phyloP scores from a whole-genome alignment of 140 eudicot species.

The Anethum foeniculum region DNA sequence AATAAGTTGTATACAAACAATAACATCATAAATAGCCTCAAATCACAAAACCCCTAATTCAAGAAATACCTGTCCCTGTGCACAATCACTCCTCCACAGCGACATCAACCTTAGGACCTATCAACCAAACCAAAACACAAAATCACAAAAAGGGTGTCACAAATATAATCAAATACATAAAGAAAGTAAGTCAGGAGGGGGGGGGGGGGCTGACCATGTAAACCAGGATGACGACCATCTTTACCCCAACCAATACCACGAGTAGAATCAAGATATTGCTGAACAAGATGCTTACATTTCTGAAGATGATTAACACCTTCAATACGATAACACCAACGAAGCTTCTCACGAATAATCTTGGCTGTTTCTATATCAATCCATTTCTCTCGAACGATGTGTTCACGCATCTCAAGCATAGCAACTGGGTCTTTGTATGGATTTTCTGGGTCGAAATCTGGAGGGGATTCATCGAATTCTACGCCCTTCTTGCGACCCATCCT shows the following conservation, averaged over 20 bases:
- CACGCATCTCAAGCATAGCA: slow-evolving; percentile 85
- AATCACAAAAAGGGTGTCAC: not conserved
- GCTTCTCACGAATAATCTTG: slow-evolving; percentile 60
- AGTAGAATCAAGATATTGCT: slow-evolving; percentile 83
- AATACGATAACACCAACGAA: slow-evolving; percentile 83
- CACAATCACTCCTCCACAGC: slow-evolving; percentile 5
- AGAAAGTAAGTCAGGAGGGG: not conserved
- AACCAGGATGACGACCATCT: slow-evolving; percentile 73
- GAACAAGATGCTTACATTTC: slow-evolving; percentile 86
- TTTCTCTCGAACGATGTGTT: slow-evolving; percentile 80
- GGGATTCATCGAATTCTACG: slow-evolving; percentile 64
- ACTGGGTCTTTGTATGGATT: slow-evolving; percentile 94
- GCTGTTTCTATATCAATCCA: slow-evolving; percentile 93
- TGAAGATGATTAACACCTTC: slow-evolving; percentile 90
- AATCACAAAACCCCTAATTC: not conserved
- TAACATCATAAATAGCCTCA: not conserved
- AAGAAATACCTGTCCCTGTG: slow-evolving; percentile 13
- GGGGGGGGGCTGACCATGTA: slow-evolving; percentile 37
- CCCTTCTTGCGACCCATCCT: slow-evolving; percentile 58
- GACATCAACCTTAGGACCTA: slow-evolving; percentile 22
- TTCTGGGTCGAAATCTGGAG: slow-evolving; percentile 81
- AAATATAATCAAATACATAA: not conserved
- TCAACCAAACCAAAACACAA: not conserved
- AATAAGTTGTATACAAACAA: not conserved
- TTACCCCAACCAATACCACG: slow-evolving; percentile 97